A percentile compares a stretch with the other conserved stretches of the same genome.
Evolutionary conservation across 2,329 filamentous ascomycete species (phyloP).

Genomic region (Metarhizium humberi): DNA sequence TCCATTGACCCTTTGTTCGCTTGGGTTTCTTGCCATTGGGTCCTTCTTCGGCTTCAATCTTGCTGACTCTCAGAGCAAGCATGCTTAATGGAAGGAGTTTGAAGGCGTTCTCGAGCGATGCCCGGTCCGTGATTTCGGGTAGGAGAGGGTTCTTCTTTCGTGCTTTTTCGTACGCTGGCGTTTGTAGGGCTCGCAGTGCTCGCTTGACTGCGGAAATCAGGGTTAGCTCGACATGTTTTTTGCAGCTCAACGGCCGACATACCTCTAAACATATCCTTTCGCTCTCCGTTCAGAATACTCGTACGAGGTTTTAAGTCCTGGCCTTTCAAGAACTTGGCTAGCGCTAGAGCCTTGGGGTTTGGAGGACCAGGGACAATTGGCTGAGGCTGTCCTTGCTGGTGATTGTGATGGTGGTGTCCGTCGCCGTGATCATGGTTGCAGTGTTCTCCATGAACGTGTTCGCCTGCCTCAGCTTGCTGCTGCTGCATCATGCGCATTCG

Average conservation of each 20-base stretch:
- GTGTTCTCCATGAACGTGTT: slow-evolving; percentile 12
- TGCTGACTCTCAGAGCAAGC: slow-evolving; percentile 80
- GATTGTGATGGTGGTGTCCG: slow-evolving; percentile 12
- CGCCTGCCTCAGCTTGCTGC: slow-evolving; percentile 19
- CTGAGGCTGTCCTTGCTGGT: slow-evolving; percentile 43
- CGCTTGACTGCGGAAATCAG: slow-evolving; percentile 68
- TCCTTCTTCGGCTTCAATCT: slow-evolving; percentile 61
- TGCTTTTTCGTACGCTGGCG: slow-evolving; percentile 82
- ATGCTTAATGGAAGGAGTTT: slow-evolving; percentile 92
- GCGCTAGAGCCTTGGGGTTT: slow-evolving; percentile 77
- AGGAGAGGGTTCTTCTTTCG: slow-evolving; percentile 82
- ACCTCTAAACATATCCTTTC: slow-evolving; percentile 98
- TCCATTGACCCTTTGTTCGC: slow-evolving; percentile 93
- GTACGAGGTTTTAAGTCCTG: slow-evolving; percentile 86
- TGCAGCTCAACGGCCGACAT: slow-evolving; percentile 11
- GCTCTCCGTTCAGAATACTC: slow-evolving; percentile 88
- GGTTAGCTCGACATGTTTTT: background rate
- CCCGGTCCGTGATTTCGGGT: slow-evolving; percentile 78
- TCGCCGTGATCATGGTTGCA: slow-evolving; percentile 20
- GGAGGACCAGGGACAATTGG: slow-evolving; percentile 71
- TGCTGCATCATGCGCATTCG: slow-evolving; percentile 38
- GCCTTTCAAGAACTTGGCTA: slow-evolving; percentile 76
- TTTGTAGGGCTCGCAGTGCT: slow-evolving; percentile 81
- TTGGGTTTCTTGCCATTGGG: slow-evolving; percentile 61
- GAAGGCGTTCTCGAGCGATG: slow-evolving; percentile 85